Percentiles rank a stretch among this genome's conserved stretches.
phyloP scores from a whole-genome alignment of 2,329 filamentous ascomycete species.

The Fusarium udum region DNA sequence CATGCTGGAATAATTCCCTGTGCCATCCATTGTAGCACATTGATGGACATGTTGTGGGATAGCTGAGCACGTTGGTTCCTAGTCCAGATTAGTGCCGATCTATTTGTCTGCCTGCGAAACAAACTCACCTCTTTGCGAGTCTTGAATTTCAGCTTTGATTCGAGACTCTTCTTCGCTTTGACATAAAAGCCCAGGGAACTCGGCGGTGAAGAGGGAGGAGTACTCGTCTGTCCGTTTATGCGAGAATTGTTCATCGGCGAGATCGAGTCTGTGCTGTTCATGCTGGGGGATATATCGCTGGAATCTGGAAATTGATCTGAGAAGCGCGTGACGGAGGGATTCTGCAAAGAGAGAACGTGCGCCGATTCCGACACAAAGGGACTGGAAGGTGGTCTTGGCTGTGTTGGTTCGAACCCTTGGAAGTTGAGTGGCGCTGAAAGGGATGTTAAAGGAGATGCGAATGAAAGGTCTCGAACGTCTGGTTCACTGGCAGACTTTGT shows the following conservation, averaged over 20 bases:
- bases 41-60: conserved; percentile 30
- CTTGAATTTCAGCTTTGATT: conserved; percentile 32
- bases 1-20: conserved; percentile 25
- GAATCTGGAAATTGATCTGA: conserved; percentile 16
- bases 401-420: conserved; percentile 17
- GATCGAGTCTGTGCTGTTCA: conserved; percentile 6
- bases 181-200: conserved; percentile 16
- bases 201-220: neutral
- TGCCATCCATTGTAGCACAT: conserved; percentile 12
- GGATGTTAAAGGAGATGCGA: conserved; percentile 41
- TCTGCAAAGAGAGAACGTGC: conserved; percentile 59
- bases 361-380: conserved; percentile 59
- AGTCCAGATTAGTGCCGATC: neutral
- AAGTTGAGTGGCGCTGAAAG: conserved; percentile 23
- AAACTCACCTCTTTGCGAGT: conserved; percentile 22
- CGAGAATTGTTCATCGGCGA: conserved; percentile 4
- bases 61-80: conserved; percentile 18
- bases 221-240: neutral
- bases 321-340: conserved; percentile 28
- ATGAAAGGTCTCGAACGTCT: conserved; percentile 34
- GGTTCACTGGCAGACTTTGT: conserved; percentile 50
- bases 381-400: conserved; percentile 44
- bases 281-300: neutral
- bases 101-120: neutral
- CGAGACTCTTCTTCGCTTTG: conserved; percentile 40